Evolutionary conservation across 495 filamentous ascomycete species (phyloP), one percentile per base, ranked within the genome.

Genomic region (Penicillium lagena): DNA sequence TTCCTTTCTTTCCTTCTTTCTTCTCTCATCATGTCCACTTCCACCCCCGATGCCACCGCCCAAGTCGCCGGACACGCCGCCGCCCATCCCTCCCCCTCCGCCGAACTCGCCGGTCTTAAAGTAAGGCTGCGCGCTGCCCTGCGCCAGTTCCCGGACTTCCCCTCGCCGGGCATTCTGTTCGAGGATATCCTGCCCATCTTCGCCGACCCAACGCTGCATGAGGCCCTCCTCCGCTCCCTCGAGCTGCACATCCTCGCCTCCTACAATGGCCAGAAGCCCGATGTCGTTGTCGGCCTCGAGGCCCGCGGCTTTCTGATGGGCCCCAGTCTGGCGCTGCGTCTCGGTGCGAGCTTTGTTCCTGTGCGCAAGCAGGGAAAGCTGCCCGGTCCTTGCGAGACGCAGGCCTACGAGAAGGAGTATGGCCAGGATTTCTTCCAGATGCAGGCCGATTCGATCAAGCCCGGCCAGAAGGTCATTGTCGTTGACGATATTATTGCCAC

Each of bases 401-500:
- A 89, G 52, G 70, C 67, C 43, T 99, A 85, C 64, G 71, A 87
- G 64, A 99, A 99, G 77, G 94, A 99, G 70, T 99, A 99, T 62
- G 94, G 94, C 22, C 78, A 84, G 71, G 94, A 99, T 64, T 86
- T 82, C 61, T 97, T 99, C 73, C 85, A 97, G 77, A 94, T 97
- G 72, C 94, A 99, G 71, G 70, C 68, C 40, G 89, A 83, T 64
- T 80, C 82, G 10, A 81, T 97, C 58, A 86, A 87, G 74, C 75
- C 78, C 33, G 94, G 90, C 13, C 88, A 95, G 76, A 85, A 81
- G 60, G 91, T 96, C 13, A 66, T 99, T 48, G 76, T 99, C 39
- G 86, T 99, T 35, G 93, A 99, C 62, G 93, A 99, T 63, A 91
- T 99, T 56, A 97, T 99, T 67, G 93, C 93, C 30, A 99, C 93